These are phyloP conservation scores for Fusarium sp. DNA, from an alignment of 2,329 filamentous ascomycete genomes.

Conservation along the genomic window DNA sequence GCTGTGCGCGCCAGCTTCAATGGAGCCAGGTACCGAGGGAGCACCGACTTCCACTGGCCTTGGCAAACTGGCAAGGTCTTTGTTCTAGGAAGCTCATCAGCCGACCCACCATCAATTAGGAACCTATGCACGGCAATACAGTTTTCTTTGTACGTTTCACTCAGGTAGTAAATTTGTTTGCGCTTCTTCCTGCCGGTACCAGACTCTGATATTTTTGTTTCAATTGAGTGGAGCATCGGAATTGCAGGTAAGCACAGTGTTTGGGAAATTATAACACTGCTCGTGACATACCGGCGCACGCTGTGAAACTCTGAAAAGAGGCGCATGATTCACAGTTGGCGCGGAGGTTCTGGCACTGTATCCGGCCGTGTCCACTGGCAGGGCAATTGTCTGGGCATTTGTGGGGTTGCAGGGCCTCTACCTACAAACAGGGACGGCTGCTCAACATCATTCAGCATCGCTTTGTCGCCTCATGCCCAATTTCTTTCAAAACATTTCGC, in stretches of 20 bases:
- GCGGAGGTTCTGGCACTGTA: neutral
- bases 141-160: neutral
- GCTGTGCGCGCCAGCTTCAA: constrained; percentile 20
- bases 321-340: constrained; percentile 5
- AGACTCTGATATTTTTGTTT: neutral
- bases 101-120: neutral
- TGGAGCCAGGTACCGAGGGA: neutral
- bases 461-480: constrained; percentile 12
- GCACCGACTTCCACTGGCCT: neutral
- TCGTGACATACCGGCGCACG: neutral
- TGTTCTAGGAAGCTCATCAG: neutral
- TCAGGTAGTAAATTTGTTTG: neutral
- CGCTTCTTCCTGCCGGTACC: neutral
- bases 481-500: constrained; percentile 8
- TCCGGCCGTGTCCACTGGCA: neutral
- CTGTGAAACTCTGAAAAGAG: neutral
- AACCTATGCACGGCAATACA: neutral
- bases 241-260: neutral
- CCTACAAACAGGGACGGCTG: constrained; percentile 27
- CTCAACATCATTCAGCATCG: constrained; percentile 30
- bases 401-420: constrained; percentile 28
- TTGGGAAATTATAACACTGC: neutral
- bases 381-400: constrained; percentile 33
- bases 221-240: neutral
- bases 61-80: neutral